phyloP scores from a whole-genome alignment of 176 grass and related monocot species.

The Neostapfia colusana region DNA sequence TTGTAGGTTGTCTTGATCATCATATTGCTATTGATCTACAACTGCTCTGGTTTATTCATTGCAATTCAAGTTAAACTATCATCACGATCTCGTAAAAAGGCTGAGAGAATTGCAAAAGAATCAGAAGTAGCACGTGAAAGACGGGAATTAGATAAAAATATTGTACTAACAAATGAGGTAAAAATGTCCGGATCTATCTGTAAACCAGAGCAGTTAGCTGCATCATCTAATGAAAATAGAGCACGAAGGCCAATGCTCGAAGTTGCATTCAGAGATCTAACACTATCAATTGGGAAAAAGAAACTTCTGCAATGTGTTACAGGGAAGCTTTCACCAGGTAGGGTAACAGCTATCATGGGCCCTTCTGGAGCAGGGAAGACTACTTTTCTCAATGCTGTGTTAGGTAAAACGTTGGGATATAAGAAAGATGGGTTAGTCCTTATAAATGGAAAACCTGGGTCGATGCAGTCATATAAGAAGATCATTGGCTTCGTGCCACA shows the following conservation, averaged over 20 bases:
- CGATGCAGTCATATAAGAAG: constrained; percentile 72
- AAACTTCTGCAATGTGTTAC: constrained; percentile 72
- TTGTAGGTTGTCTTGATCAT: constrained; percentile 53
- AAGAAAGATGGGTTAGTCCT: constrained; percentile 65
- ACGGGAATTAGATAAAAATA: constrained; percentile 66
- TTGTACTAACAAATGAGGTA: constrained; percentile 42
- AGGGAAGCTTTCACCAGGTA: constrained; percentile 68
- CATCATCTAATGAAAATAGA: constrained; percentile 48
- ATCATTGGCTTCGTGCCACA: constrained; percentile 84
- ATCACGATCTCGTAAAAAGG: constrained; percentile 65
- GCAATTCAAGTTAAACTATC: constrained; percentile 43
- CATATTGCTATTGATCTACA: constrained; percentile 65
- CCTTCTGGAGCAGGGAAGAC: constrained; percentile 87
- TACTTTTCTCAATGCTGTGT: constrained; percentile 77
- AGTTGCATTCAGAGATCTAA: constrained; percentile 67
- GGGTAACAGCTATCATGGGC: constrained; percentile 74
- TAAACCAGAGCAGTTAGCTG: constrained; percentile 37
- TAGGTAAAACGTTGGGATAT: constrained; percentile 68
- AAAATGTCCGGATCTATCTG: constrained; percentile 24
- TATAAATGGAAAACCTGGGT: constrained; percentile 67
- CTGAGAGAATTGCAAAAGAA: constrained; percentile 53
- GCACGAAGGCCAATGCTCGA: constrained; percentile 57
- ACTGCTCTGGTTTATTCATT: constrained; percentile 62
- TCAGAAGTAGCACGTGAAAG: constrained; percentile 57
- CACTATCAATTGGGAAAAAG: constrained; percentile 60